A percentile compares a stretch with the other conserved stretches of the same genome.
phyloP scores from a whole-genome alignment of 2,329 filamentous ascomycete genomes.

The Trichoderma sp. region DNA sequence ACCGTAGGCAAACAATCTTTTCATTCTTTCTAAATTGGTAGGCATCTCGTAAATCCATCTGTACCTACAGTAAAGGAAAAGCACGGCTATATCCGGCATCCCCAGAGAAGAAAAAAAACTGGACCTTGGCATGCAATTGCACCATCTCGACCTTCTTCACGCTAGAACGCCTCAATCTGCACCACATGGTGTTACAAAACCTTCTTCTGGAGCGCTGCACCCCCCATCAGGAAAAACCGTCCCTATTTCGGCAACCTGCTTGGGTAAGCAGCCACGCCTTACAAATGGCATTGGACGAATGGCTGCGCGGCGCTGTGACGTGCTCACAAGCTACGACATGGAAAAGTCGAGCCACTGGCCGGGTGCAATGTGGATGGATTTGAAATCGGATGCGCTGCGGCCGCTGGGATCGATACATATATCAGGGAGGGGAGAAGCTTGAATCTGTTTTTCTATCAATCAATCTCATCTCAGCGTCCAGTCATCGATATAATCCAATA shows the following conservation, averaged over 20 bases:
- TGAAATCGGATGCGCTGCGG: constrained; percentile 1
- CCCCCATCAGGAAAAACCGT: not conserved
- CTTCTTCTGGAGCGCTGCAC: not conserved
- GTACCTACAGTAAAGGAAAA: not conserved
- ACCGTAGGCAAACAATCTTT: no score
- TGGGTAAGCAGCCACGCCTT: constrained; percentile 18
- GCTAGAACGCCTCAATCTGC: not conserved
- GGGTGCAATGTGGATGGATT: not conserved
- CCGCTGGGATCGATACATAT: not conserved
- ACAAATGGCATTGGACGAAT: constrained; percentile 24
- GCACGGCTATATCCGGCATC: constrained; percentile 10
- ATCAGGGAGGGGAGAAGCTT: not conserved
- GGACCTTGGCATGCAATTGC: not conserved
- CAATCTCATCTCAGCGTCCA: not conserved
- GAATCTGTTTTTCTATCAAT: not conserved
- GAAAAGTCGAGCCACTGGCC: constrained; percentile 1
- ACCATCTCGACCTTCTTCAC: not conserved
- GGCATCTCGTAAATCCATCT: not conserved
- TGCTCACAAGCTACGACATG: constrained; percentile 1
- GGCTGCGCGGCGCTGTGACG: constrained; percentile 12
- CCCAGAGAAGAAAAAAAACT: not conserved
- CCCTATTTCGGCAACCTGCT: not conserved
- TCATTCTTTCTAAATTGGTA: no score
- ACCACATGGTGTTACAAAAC: not conserved
- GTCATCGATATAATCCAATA: not conserved